A percentile compares a stretch with the other conserved stretches of the same genome.
phyloP scores from a whole-genome alignment of 805 yeast species.

The Soucietia sequanensis region DNA sequence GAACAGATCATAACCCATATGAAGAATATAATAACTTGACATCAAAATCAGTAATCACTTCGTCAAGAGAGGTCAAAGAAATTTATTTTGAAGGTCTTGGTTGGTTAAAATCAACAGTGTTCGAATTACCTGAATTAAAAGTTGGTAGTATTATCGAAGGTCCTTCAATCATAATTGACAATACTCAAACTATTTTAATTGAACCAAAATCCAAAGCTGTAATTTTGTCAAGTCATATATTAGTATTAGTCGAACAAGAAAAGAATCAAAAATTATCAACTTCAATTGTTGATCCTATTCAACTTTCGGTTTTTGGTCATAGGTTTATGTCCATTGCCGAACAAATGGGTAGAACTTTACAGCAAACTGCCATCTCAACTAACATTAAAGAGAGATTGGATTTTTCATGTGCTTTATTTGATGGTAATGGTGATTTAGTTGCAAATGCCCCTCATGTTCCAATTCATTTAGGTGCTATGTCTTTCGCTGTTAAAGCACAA shows the following conservation, averaged over 20 bases:
- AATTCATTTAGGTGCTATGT: constrained; percentile 48
- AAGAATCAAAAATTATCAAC: constrained; percentile 20
- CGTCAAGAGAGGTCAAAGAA: constrained; percentile 4
- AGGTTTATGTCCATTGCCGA: constrained; percentile 40
- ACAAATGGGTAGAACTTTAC: constrained; percentile 46
- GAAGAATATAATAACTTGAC: constrained; percentile 25
- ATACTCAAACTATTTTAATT: constrained; percentile 27
- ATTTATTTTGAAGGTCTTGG: constrained; percentile 31
- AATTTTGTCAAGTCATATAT: constrained; percentile 27
- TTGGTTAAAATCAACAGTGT: constrained; percentile 26
- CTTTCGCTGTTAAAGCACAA: constrained; percentile 46
- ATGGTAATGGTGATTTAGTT: constrained; percentile 40
- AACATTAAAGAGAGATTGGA: constrained; percentile 46
- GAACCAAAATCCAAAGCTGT: constrained; percentile 32
- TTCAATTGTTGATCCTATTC: constrained; percentile 33
- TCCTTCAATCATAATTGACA: constrained; percentile 36
- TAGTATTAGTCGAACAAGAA: constrained; percentile 28
- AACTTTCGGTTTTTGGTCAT: constrained; percentile 41
- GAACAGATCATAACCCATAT: constrained; percentile 53
- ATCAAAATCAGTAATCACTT: constrained; percentile 7
- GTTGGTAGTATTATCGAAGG: constrained; percentile 22
- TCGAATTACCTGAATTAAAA: constrained; percentile 19
- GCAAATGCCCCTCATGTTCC: constrained; percentile 49
- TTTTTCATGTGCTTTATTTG: constrained; percentile 46
- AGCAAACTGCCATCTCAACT: constrained; percentile 45